Evolutionary conservation across 164 flowering plant species (phyloP).

Genomic region (Vitis rotundifolia): DNA sequence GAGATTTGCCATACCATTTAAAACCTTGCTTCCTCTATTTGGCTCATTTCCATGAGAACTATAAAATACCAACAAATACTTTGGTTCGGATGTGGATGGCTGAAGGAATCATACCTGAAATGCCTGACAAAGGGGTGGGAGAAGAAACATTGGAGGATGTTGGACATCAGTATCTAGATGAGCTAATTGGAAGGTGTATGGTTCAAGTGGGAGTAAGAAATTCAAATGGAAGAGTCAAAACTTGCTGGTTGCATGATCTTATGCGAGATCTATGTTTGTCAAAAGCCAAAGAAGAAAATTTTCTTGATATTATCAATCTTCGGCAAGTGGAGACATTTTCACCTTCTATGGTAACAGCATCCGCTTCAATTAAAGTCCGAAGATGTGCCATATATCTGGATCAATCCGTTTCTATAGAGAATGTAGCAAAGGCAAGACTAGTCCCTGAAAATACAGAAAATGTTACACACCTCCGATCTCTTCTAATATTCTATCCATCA

Average conservation of each 20-base stretch:
- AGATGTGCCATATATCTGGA: constrained; percentile 12
- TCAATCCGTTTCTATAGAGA: background rate
- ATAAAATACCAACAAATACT: constrained; percentile 6
- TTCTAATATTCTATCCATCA: no score
- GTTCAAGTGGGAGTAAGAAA: constrained; percentile 16
- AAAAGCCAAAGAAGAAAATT: constrained; percentile 22
- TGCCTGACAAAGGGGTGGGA: background rate
- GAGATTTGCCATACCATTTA: constrained; percentile 27
- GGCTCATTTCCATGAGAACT: constrained; percentile 26
- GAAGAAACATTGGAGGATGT: constrained; percentile 1
- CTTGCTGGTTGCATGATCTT: constrained; percentile 33
- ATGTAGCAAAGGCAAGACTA: no score
- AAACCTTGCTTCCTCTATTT: constrained; percentile 41
- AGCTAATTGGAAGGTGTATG: constrained; percentile 13
- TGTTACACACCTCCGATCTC: no score
- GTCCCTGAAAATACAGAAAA: no score
- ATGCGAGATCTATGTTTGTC: constrained; percentile 28
- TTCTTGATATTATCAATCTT: constrained; percentile 1
- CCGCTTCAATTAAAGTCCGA: background rate
- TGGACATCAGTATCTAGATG: no score
- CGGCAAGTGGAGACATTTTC: background rate
- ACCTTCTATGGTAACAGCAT: background rate
- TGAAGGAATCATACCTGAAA: constrained; percentile 23
- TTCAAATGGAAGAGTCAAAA: constrained; percentile 6
- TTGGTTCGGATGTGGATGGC: constrained; percentile 32